Conservation (phyloP, 2,329 filamentous ascomycete species). For the Verticillium zaregamsianum region DNA sequence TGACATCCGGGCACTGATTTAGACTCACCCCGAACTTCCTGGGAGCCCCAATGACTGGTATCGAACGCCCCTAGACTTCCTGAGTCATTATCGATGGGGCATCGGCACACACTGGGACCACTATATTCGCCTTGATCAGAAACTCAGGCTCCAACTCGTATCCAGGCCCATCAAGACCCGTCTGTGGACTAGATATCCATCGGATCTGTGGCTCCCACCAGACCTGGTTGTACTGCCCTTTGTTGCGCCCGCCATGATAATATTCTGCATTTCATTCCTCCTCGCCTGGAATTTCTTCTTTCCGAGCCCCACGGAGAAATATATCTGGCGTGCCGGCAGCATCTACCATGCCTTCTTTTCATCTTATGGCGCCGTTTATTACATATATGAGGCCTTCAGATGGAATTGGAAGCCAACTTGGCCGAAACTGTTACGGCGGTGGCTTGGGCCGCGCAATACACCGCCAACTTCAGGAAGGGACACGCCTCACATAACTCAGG, state of each 20-base stretch:
- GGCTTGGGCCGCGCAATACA: background rate
- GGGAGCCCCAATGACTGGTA: conserved; percentile 16
- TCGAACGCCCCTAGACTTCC: conserved; percentile 27
- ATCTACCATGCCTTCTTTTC: conserved; percentile 9
- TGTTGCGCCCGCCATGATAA: conserved; percentile 7
- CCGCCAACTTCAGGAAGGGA: background rate
- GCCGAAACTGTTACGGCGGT: background rate
- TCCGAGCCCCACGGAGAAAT: conserved; percentile 13
- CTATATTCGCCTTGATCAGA: conserved; percentile 13
- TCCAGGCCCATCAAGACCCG: conserved; percentile 11
- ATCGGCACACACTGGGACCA: conserved; percentile 18
- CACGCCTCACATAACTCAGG: background rate
- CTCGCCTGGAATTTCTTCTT: conserved; percentile 22
- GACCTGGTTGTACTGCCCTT: conserved; percentile 6
- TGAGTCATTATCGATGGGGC: conserved; percentile 13
- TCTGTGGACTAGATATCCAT: conserved; percentile 19
- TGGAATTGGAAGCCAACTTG: background rate
- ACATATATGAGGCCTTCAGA: conserved; percentile 1
- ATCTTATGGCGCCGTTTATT: background rate
- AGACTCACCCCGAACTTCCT: conserved; percentile 18
- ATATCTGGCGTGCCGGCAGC: conserved; percentile 17
- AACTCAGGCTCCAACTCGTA: conserved; percentile 11
- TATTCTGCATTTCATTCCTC: conserved; percentile 14
- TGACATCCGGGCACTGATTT: background rate
- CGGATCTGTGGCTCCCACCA: conserved; percentile 13